phyloP scores from a whole-genome alignment of 208 protist genomes.

The Crithidia mellificae region DNA sequence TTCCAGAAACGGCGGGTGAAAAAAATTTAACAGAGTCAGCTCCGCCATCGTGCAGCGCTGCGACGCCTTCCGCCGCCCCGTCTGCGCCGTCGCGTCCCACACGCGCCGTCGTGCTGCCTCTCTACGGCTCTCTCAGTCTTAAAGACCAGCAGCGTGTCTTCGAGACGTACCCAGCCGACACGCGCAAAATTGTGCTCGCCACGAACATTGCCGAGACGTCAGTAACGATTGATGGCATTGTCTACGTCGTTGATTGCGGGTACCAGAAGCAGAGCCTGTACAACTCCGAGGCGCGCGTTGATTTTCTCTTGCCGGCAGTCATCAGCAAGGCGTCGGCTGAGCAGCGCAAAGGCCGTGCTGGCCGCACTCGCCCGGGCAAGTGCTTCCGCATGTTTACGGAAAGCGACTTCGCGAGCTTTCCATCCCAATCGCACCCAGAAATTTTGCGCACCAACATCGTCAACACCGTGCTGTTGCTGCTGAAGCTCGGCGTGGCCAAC shows the following conservation, averaged over 20 bases:
- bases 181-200: slow-evolving; percentile 94
- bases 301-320: slow-evolving; percentile 97
- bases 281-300: slow-evolving; percentile 95
- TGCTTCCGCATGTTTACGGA: slow-evolving; percentile 97
- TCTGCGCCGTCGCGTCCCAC: neutral
- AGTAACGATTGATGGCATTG: slow-evolving; percentile 96
- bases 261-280: slow-evolving; percentile 99
- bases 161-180: slow-evolving; percentile 64
- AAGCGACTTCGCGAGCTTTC: slow-evolving; percentile 78
- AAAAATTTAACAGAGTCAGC: too few relatives aligned
- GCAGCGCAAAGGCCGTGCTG: slow-evolving; percentile 99
- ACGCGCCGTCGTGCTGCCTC: slow-evolving; percentile 65
- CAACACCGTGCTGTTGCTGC: slow-evolving; percentile 95
- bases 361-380: slow-evolving; percentile 97
- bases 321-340: slow-evolving; percentile 97
- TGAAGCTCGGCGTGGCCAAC: slow-evolving; percentile 96
- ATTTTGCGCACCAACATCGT: slow-evolving; percentile 97
- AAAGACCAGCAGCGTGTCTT: slow-evolving; percentile 89
- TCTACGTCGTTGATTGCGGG: slow-evolving; percentile 95
- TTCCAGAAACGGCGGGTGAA: slow-evolving; percentile 39
- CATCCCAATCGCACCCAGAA: slow-evolving; percentile 90
- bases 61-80: too few relatives aligned
- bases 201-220: slow-evolving; percentile 98
- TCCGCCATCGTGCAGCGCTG: too few relatives aligned
- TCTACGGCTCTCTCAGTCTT: slow-evolving; percentile 89